Evolutionary conservation across 345 rosid genomes (phyloP).

Genomic region (Aquilaria malaccensis): DNA sequence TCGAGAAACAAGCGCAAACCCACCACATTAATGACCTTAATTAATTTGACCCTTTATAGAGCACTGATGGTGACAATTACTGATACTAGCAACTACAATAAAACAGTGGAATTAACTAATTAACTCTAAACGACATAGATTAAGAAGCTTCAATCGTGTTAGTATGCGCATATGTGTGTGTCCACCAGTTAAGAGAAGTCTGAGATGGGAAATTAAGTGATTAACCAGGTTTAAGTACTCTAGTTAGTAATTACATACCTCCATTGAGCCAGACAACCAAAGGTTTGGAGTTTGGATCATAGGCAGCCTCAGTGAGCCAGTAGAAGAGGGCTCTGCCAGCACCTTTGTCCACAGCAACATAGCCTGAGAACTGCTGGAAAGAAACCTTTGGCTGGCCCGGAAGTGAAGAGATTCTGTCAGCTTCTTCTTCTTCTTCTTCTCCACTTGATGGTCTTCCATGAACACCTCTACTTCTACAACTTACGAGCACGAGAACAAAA

Average conservation of each 20-base stretch:
- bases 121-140: not conserved
- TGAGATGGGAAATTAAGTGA: too few relatives aligned
- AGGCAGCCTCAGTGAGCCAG: conserved; percentile 82
- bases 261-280: conserved; percentile 96
- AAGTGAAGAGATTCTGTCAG: conserved; percentile 64
- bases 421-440: conserved; percentile 50
- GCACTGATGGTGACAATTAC: not conserved
- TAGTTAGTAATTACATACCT: conserved; percentile 29
- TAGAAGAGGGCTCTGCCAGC: conserved; percentile 90
- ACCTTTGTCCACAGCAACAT: conserved; percentile 55
- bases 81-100: conserved; percentile 10
- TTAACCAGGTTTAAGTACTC: too few relatives aligned
- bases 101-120: conserved; percentile 25
- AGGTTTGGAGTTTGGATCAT: conserved; percentile 55
- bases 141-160: not conserved
- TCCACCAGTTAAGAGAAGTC: not conserved
- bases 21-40: conserved; percentile 5
- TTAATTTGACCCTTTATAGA: not conserved
- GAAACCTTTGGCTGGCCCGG: conserved; percentile 92
- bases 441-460: not conserved
- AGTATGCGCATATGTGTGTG: not conserved
- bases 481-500: conserved; percentile 10
- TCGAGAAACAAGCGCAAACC: conserved; percentile 5
- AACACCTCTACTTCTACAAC: conserved; percentile 9
- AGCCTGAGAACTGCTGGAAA: conserved; percentile 90